Conservation (phyloP, 179 eudicot species). For the Spinacia oleracea region DNA sequence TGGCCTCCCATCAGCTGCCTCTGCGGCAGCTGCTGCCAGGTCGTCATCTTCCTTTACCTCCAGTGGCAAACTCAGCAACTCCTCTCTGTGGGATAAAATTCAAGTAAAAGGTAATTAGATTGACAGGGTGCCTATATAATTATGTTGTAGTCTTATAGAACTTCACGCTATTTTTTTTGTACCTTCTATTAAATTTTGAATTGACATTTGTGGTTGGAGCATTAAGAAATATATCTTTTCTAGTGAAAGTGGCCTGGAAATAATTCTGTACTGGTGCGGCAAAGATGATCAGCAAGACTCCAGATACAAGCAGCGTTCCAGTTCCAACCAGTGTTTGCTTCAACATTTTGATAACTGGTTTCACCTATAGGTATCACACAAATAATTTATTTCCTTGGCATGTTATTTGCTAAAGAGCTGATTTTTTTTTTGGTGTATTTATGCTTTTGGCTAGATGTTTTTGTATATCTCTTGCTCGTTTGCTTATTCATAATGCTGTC, state of each 20-base stretch:
- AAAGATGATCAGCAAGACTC: slow-evolving; percentile 62
- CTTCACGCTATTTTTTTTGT: slow-evolving; percentile 8
- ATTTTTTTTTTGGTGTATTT: slow-evolving; percentile 13
- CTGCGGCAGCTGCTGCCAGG: slow-evolving; percentile 90
- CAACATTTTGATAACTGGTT: slow-evolving; percentile 89
- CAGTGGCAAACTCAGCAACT: slow-evolving; percentile 69
- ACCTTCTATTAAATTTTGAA: slow-evolving; percentile 60
- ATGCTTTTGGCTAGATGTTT: neutral
- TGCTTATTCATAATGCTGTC: neutral
- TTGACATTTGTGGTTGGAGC: slow-evolving; percentile 42
- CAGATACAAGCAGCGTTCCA: slow-evolving; percentile 71
- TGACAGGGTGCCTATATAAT: neutral
- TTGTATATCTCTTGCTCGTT: neutral
- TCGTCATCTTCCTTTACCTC: slow-evolving; percentile 77
- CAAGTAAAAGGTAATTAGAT: neutral
- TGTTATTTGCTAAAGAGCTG: neutral
- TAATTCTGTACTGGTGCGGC: slow-evolving; percentile 85
- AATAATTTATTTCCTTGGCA: neutral
- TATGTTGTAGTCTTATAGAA: slow-evolving; percentile 4
- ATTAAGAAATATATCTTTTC: slow-evolving; percentile 38
- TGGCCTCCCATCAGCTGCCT: slow-evolving; percentile 97
- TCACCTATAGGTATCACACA: slow-evolving; percentile 50
- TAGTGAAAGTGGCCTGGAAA: slow-evolving; percentile 41
- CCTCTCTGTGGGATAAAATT: slow-evolving; percentile 50
- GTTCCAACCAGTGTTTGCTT: slow-evolving; percentile 94